Evolutionary conservation across 176 grass and related monocot species (phyloP).

Genomic region (Miscanthus lutarioriparius): DNA sequence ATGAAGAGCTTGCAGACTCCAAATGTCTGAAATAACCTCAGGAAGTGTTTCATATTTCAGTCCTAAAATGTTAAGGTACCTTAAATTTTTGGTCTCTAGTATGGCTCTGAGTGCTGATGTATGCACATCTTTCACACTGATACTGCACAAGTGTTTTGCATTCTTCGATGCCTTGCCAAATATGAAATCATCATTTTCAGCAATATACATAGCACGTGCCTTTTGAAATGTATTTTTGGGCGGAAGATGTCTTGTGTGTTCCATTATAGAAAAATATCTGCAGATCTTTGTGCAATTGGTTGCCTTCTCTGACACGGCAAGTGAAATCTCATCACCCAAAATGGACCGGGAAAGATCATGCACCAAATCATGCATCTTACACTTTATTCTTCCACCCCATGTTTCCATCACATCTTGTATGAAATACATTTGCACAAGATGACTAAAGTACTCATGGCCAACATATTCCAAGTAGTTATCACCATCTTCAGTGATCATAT

Average conservation of each 20-base stretch:
- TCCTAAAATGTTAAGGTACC: background rate
- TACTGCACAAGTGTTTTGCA: background rate
- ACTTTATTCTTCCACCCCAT: background rate
- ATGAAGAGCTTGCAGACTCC: constrained; percentile 22
- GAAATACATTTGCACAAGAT: constrained; percentile 34
- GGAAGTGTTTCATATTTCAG: background rate
- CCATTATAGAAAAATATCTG: constrained; percentile 7
- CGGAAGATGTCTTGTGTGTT: background rate
- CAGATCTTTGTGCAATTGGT: background rate
- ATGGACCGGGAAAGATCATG: constrained; percentile 16
- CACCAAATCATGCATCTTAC: constrained; percentile 5
- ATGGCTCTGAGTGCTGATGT: background rate
- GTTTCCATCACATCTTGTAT: background rate
- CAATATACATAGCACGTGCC: constrained; percentile 11
- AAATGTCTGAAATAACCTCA: background rate
- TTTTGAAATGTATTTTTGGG: constrained; percentile 1
- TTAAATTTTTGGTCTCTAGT: background rate
- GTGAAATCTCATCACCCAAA: background rate
- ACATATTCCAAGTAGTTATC: background rate
- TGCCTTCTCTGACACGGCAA: background rate
- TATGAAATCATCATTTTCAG: background rate
- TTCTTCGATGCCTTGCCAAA: constrained; percentile 16
- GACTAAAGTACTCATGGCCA: background rate
- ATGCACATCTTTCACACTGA: background rate
- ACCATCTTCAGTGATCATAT: background rate